These are phyloP conservation scores for Berberis thunbergii DNA, from an alignment of 164 flowering plant genomes.

Conservation along the genomic window DNA sequence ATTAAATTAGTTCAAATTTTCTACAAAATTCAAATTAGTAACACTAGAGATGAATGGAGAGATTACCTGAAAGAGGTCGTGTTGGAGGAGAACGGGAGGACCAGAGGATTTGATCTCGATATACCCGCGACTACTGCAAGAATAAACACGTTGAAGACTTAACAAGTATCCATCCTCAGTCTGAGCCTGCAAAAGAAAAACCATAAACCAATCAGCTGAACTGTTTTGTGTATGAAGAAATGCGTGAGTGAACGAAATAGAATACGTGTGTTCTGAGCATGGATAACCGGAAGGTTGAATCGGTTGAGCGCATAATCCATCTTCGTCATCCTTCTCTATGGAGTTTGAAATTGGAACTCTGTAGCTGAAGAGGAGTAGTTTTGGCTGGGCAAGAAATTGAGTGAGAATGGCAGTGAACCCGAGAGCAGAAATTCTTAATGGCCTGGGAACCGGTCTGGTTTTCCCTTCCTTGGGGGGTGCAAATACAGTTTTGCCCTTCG, in stretches of 20 bases:
- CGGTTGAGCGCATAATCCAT: conserved; percentile 45
- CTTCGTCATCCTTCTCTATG: conserved; percentile 8
- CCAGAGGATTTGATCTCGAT: conserved; percentile 19
- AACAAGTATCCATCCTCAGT: conserved; percentile 73
- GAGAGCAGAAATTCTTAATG: no score
- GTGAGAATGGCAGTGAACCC: no score
- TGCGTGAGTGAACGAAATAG: conserved; percentile 7
- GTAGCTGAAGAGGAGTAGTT: no score
- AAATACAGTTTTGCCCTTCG: no score
- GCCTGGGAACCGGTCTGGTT: no score
- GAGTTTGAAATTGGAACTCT: conserved; percentile 5
- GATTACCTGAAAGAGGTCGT: conserved; percentile 75
- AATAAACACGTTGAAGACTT: conserved; percentile 66
- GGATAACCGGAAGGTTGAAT: conserved; percentile 62
- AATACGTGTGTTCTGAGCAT: conserved; percentile 62
- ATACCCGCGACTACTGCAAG: conserved; percentile 30
- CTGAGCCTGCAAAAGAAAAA: conserved; percentile 34
- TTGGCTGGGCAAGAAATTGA: no score
- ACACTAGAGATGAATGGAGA: conserved; percentile 13
- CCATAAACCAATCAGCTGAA: background rate
- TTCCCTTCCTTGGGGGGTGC: no score
- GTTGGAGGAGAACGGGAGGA: conserved; percentile 73
- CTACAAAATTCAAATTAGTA: background rate
- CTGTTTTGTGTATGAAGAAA: background rate
- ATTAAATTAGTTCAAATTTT: background rate